Evolutionary conservation across 2,329 filamentous ascomycete genomes (phyloP), one percentile per base, ranked within the genome.

Genomic region (Claviceps pazoutovae): DNA sequence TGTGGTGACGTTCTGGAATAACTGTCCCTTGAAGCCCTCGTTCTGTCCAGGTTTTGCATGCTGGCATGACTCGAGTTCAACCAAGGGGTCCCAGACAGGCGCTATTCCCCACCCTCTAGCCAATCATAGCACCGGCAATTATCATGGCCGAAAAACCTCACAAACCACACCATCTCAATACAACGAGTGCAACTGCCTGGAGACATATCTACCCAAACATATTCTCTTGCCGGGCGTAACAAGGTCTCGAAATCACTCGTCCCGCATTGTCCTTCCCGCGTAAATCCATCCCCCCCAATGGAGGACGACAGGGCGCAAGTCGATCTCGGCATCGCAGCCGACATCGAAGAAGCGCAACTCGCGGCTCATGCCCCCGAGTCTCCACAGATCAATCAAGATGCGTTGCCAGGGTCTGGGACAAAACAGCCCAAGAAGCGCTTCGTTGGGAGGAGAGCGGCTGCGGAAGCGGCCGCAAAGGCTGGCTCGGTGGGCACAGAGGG

Each of bases 391-490:
- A 41, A 17, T 39, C 49, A 48, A 3, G 49, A 48, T 16, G 37
- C 26, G 8, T 17, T 53, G 48, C 55, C 58, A 36, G 56, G 38
- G 21, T 21, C 42, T 30, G 54, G 67, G 6, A 59, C 73, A 19
- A 87, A 77, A 63, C 85, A 91, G 61, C 93, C 93, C 21, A 95
- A 87, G 73, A 90, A 91, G 68, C 80, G 91, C 53, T 98, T 98
- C 59, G 84, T 98, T 17, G 93, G 93, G 34, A 78, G 88, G 58
- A 81, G 84, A 60, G 79, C 86, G 21, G 87, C 86, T 8, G 75
- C 80, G 55, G 79, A 83, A 61, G 75, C 79, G 58, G 71, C 77
- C 42, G 62, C 74, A 53, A 75, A 72, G 61, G 69, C 67, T 56
- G 67, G 61, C 30, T 57, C 56, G 14, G 56, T 62, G 51, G 55